Percentiles rank a stretch among this genome's conserved stretches.
phyloP scores from a whole-genome alignment of 1,284 basidiomycete genomes.

The Fomitopsis palustris region DNA sequence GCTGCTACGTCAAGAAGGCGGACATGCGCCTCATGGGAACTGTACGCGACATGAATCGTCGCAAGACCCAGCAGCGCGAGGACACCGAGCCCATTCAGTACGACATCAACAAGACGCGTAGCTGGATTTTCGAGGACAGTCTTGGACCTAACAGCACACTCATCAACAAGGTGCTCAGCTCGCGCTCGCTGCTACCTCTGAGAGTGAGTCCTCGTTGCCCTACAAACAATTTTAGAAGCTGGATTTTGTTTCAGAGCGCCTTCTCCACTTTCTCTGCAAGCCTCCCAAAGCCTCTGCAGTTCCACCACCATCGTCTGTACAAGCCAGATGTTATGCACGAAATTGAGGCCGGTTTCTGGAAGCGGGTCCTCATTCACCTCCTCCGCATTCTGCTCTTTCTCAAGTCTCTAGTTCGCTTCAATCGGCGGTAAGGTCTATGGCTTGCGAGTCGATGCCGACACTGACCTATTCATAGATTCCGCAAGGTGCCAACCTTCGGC shows the following conservation, averaged over 20 bases:
- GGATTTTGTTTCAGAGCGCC: constrained; percentile 14
- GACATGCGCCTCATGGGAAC: constrained; percentile 13
- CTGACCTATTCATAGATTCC: constrained; percentile 16
- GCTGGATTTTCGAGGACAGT: constrained; percentile 14
- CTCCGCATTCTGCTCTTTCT: constrained; percentile 8
- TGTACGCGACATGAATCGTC: constrained; percentile 3
- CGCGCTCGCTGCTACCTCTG: not conserved
- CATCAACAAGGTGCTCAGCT: constrained; percentile 13
- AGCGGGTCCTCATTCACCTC: constrained; percentile 6
- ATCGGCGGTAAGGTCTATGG: constrained; percentile 12
- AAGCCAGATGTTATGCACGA: constrained; percentile 36
- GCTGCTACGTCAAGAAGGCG: constrained; percentile 22
- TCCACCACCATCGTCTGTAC: constrained; percentile 28
- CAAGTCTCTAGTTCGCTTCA: constrained; percentile 3
- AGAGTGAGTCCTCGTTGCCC: not conserved
- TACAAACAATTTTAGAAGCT: not conserved
- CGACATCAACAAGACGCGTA: constrained; percentile 7
- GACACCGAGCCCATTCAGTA: constrained; percentile 1
- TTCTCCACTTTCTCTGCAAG: constrained; percentile 19
- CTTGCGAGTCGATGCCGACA: not conserved
- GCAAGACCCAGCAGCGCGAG: not conserved
- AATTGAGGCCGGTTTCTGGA: constrained; percentile 36
- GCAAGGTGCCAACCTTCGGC: constrained; percentile 26
- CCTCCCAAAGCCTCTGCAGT: constrained; percentile 11
- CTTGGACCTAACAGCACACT: not conserved